Percentiles rank a stretch among this genome's conserved stretches.
These are phyloP conservation scores for Hypericum androsaemum DNA, from an alignment of 345 rosid genomes.

Conservation along the genomic window DNA sequence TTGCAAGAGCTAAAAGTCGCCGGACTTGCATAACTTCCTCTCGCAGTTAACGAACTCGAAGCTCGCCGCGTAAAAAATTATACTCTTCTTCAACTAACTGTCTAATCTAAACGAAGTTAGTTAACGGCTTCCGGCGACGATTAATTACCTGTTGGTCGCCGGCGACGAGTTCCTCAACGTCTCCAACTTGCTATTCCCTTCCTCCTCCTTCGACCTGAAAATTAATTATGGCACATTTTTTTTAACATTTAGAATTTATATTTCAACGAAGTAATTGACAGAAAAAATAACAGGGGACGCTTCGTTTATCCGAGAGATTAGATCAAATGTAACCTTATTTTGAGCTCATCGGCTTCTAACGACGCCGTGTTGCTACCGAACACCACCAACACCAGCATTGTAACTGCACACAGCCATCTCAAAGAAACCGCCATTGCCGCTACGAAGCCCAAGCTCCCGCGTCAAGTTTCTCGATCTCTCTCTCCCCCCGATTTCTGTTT, in stretches of 20 bases:
- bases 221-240: not conserved
- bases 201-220: constrained; percentile 24
- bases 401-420: constrained; percentile 22
- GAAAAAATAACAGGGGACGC: not conserved
- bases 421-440: constrained; percentile 42
- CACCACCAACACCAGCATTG: constrained; percentile 32
- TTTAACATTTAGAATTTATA: too few species aligned
- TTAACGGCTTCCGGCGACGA: constrained; percentile 5
- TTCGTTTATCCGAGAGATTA: not conserved
- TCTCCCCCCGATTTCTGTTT: not conserved
- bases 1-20: too few species aligned
- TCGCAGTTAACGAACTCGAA: not conserved
- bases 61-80: not conserved
- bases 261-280: not conserved
- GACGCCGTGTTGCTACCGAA: constrained; percentile 29
- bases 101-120: too few species aligned
- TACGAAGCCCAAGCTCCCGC: constrained; percentile 4
- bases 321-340: constrained; percentile 25
- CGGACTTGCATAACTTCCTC: not conserved
- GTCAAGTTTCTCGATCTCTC: not conserved
- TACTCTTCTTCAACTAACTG: too few species aligned
- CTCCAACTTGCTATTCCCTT: constrained; percentile 13
- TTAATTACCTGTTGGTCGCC: constrained; percentile 31
- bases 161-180: constrained; percentile 40
- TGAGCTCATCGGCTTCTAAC: constrained; percentile 11